A percentile compares a stretch with the other conserved stretches of the same genome.
These are phyloP conservation scores for Xanthoconium stramineum DNA, from an alignment of 768 basidiomycete species.

Conservation along the genomic window DNA sequence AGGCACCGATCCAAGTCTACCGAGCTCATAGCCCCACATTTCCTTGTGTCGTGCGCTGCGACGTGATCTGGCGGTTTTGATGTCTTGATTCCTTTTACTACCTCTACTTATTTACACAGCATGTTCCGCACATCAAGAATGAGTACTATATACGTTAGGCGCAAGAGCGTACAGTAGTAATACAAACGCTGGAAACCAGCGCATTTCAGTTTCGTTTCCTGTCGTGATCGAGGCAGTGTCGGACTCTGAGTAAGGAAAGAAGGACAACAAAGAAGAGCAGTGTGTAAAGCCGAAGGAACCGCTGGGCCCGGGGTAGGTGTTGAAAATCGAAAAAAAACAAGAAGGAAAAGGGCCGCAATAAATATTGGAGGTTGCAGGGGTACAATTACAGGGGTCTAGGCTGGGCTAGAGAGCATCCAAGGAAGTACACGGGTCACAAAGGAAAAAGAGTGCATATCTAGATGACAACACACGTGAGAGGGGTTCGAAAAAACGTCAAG, in stretches of 20 bases:
- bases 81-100: background rate
- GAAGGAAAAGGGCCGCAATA: constrained; percentile 5
- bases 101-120: background rate
- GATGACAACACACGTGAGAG: constrained; percentile 18
- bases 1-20: background rate
- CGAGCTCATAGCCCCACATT: background rate
- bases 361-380: constrained; percentile 18
- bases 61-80: background rate
- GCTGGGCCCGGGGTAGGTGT: background rate
- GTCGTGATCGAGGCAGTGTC: background rate
- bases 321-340: background rate
- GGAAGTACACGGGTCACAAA: background rate
- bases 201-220: constrained; percentile 1
- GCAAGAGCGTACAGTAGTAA: constrained; percentile 23
- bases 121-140: background rate
- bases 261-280: background rate
- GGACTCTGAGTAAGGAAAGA: background rate
- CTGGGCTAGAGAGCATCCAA: constrained; percentile 31
- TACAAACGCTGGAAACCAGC: constrained; percentile 21
- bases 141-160: constrained; percentile 14
- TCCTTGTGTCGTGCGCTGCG: background rate
- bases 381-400: constrained; percentile 33
- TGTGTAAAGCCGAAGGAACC: background rate
- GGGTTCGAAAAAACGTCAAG: constrained; percentile 12
- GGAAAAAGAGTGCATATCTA: constrained; percentile 29